phyloP scores from a whole-genome alignment of 352 stramenopile genomes.

The Phytophthora rubi region DNA sequence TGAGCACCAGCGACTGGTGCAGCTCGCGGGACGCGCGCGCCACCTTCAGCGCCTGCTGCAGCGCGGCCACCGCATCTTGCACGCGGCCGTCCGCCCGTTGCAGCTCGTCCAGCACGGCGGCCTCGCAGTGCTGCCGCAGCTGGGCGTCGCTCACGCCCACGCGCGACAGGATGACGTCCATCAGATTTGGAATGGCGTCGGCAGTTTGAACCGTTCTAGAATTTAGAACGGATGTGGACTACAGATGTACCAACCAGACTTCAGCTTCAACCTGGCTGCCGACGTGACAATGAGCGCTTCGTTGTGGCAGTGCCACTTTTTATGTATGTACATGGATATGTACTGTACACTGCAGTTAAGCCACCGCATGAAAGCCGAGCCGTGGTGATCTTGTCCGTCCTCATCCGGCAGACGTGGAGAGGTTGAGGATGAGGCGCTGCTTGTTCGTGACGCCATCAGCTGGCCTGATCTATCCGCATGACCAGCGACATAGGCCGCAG shows the following conservation, averaged over 20 bases:
- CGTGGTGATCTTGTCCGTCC: background rate
- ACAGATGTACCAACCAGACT: too few species aligned
- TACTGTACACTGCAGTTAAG: too few species aligned
- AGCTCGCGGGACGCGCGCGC: constrained; percentile 26
- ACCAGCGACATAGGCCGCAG: too few species aligned
- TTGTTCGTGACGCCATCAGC: too few species aligned
- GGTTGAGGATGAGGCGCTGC: too few species aligned
- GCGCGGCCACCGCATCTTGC: constrained; percentile 16
- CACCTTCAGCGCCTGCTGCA: constrained; percentile 24
- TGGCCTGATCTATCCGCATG: background rate
- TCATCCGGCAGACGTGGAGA: background rate
- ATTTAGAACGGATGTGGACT: background rate
- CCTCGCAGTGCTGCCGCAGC: constrained; percentile 26
- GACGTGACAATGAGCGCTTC: too few species aligned
- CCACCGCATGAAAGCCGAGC: too few species aligned
- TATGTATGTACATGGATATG: too few species aligned
- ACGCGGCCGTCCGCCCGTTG: constrained; percentile 7
- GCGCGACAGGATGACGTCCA: constrained; percentile 29
- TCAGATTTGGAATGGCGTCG: background rate
- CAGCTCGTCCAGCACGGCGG: constrained; percentile 25
- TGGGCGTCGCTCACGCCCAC: constrained; percentile 24
- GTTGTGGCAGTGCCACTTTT: too few species aligned
- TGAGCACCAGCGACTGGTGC: constrained; percentile 29
- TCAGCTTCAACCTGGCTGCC: background rate
- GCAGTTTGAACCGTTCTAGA: background rate